Base-by-base conservation (phyloP, 345 rosid species). In the Erodium maritimum region DNA sequence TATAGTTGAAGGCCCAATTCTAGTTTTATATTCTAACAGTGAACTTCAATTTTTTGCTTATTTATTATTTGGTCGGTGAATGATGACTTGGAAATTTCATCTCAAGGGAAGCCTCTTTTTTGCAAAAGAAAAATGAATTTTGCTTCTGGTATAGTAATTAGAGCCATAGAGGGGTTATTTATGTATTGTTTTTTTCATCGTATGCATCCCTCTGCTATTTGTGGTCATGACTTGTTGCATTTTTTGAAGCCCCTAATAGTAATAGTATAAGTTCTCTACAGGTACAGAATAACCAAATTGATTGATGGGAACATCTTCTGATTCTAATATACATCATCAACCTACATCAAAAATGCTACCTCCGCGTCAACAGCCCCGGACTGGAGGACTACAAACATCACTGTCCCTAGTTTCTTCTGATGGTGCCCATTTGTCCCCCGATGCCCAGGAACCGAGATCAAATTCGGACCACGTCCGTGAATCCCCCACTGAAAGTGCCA, bases 401-500 rank as follows among this genome's bases (percentile, higher is more conserved):
- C 71, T 85, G 20, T 80, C 93, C 22, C 77, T 87, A 13, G 80
- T 86, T 19, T 70, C 95, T 18, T 83, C 84, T 0, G 93, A 90
- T 71, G 80, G 16, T 42, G 48, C 82, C 61, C 80, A 64, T 77
- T 19, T 83, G 66, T 79, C 86, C 50, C 79, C 82, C 23, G 88
- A 84, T 53, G 62, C 59, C 8, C 83, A 71, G 37, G 91, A 87
- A 33, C 86, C 77, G 17, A 78, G 90, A 24, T 80, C 91, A 16
- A 90, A 77, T 65, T 82, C 93, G 13, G 90, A 81, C 64, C 76
- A 82, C 52, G 73, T 75, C 33, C 95, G 82, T 6, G 97, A 90
- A 69, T 94, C 97, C 9, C 99, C 99, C 37, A 84, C 97, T 29
- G 97, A 87, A 74, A 94, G 97, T 75, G 97, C 97, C 2, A 90